Conservation (phyloP, 73 alveolate genomes). For the Urostyla sp. region DNA sequence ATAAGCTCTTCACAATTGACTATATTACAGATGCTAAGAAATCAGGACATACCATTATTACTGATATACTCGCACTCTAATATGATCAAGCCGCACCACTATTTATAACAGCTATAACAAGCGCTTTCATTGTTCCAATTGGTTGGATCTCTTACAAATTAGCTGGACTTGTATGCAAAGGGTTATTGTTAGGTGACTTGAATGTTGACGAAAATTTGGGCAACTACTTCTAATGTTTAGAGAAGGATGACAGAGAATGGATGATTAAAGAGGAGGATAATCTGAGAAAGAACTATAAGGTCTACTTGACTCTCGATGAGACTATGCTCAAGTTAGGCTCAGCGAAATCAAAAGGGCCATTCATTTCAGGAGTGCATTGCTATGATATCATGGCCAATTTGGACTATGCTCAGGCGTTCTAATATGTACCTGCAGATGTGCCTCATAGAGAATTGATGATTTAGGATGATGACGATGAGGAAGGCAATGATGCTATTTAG, state of each 20-base stretch:
- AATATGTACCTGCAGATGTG: slow-evolving; percentile 49
- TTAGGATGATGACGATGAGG: slow-evolving; percentile 49
- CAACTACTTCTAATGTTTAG: slow-evolving; percentile 41
- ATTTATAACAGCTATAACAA: background rate
- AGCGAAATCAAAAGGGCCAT: slow-evolving; percentile 7
- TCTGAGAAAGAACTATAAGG: slow-evolving; percentile 44
- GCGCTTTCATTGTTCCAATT: background rate
- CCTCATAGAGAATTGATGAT: slow-evolving; percentile 30
- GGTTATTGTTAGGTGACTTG: background rate
- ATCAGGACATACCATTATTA: slow-evolving; percentile 45
- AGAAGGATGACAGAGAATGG: slow-evolving; percentile 53
- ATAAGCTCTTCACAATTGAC: slow-evolving; percentile 2
- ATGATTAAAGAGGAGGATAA: slow-evolving; percentile 31
- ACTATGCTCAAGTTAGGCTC: background rate
- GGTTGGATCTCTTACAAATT: background rate
- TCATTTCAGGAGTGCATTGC: slow-evolving; percentile 33
- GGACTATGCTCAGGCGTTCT: slow-evolving; percentile 47
- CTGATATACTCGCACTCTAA: background rate
- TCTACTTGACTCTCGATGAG: no score
- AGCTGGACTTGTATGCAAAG: slow-evolving; percentile 1
- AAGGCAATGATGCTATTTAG: slow-evolving; percentile 13
- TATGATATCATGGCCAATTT: slow-evolving; percentile 64
- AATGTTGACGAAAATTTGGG: slow-evolving; percentile 31
- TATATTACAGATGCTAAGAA: background rate
- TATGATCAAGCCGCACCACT: slow-evolving; percentile 54